phyloP scores from a whole-genome alignment of 2,329 filamentous ascomycete genomes.

The Didymosphaeria variabile region DNA sequence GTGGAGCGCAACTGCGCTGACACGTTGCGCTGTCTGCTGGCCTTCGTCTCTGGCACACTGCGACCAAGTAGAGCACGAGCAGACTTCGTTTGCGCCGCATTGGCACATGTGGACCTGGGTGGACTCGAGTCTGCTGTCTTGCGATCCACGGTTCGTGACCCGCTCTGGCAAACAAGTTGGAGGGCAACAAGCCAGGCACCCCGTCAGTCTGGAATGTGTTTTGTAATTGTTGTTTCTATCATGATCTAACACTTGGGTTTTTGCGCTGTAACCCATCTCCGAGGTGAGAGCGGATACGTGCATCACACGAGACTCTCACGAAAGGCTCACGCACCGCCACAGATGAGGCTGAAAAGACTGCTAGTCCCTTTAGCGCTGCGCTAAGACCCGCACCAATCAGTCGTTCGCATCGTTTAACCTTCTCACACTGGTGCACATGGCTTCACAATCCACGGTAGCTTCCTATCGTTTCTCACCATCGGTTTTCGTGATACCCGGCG shows the following conservation, averaged over 20 bases:
- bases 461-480: constrained; percentile 19
- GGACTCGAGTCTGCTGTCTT: neutral
- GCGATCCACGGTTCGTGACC: neutral
- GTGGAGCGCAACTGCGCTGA: constrained; percentile 5
- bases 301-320: constrained; percentile 29
- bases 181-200: neutral
- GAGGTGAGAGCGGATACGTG: neutral
- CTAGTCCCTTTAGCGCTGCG: constrained; percentile 23
- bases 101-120: neutral
- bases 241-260: neutral
- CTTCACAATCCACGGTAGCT: constrained; percentile 17
- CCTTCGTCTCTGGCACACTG: neutral
- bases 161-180: neutral
- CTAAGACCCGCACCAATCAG: constrained; percentile 24
- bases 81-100: neutral
- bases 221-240: neutral
- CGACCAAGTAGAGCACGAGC: neutral
- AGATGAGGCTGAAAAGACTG: constrained; percentile 7
- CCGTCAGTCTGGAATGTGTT: neutral
- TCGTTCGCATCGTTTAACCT: constrained; percentile 22
- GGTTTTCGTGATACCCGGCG: constrained; percentile 34
- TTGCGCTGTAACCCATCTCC: neutral
- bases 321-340: constrained; percentile 21
- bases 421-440: constrained; percentile 5
- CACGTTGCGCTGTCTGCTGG: constrained; percentile 3